Percentiles rank a stretch among this genome's conserved stretches.
Evolutionary conservation across 169 alveolate genomes (phyloP).

Genomic region (Besnoitia besnoiti): DNA sequence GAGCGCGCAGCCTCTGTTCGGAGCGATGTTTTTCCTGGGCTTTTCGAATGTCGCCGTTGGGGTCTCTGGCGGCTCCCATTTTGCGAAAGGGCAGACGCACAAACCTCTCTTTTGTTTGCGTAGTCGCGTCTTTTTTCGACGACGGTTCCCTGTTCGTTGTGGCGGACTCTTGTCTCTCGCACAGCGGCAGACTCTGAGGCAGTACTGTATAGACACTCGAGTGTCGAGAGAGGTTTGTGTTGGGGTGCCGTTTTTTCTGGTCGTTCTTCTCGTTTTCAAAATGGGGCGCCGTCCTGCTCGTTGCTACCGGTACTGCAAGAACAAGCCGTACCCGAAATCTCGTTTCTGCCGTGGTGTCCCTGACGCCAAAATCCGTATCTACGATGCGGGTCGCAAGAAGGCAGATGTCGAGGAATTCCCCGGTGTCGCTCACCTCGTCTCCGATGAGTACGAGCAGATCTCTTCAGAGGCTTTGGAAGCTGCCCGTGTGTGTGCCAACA

Average conservation of each 20-base stretch:
- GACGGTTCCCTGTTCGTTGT: neutral
- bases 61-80: neutral
- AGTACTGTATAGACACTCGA: neutral
- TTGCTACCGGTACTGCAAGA: conserved; percentile 98
- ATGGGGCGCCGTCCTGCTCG: conserved; percentile 99
- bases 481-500: conserved; percentile 99
- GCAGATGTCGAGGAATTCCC: conserved; percentile 98
- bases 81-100: neutral
- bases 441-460: conserved; percentile 98
- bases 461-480: conserved; percentile 99
- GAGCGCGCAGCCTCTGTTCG: neutral
- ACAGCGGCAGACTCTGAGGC: neutral
- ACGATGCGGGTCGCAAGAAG: conserved; percentile 97
- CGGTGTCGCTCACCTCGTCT: conserved; percentile 95
- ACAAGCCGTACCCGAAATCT: conserved; percentile 99
- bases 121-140: neutral
- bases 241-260: neutral
- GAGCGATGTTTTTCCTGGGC: neutral
- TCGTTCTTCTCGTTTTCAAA: conserved; percentile 49
- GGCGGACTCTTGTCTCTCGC: neutral
- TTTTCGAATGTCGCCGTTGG: neutral
- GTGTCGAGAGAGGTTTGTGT: neutral
- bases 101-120: neutral
- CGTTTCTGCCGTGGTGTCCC: conserved; percentile 99
- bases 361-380: conserved; percentile 98